Conservation (phyloP, 2,329 filamentous ascomycete species). For the Pseudocercospora ulei region DNA sequence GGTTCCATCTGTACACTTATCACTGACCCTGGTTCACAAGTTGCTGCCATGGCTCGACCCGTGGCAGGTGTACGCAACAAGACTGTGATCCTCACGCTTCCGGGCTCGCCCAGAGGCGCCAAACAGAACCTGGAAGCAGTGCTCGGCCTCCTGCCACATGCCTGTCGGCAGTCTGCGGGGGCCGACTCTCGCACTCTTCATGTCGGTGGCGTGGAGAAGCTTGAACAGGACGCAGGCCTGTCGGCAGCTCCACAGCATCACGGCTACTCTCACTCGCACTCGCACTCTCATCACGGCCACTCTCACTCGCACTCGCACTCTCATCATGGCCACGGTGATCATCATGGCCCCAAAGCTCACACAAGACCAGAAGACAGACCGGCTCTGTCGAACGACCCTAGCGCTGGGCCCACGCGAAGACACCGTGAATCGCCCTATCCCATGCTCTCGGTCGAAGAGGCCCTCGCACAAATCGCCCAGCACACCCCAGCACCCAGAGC, state of each 20-base stretch:
- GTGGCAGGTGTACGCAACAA: conserved; percentile 77
- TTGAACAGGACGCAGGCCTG: conserved; percentile 69
- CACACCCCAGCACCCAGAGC: conserved; percentile 58
- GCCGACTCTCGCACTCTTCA: conserved; percentile 72
- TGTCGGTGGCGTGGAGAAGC: conserved; percentile 66
- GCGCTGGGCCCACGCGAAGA: conserved; percentile 54
- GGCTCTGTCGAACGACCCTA: conserved; percentile 50
- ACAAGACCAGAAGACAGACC: conserved; percentile 53
- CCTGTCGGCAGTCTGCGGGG: conserved; percentile 80
- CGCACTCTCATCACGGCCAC: conserved; percentile 29
- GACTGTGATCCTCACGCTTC: conserved; percentile 76
- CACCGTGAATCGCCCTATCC: conserved; percentile 82
- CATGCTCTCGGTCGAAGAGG: conserved; percentile 79
- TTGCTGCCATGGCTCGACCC: conserved; percentile 93
- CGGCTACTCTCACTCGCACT: conserved; percentile 35
- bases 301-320: conserved; percentile 39
- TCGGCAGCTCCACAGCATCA: conserved; percentile 26
- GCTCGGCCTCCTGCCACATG: conserved; percentile 83
- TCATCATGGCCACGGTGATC: conserved; percentile 42
- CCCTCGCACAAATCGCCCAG: conserved; percentile 60
- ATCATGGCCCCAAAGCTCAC: conserved; percentile 57
- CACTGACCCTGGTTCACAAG: conserved; percentile 39
- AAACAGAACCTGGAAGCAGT: conserved; percentile 85
- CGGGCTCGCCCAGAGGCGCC: conserved; percentile 89
- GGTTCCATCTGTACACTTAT: conserved; percentile 18